A percentile compares a stretch with the other conserved stretches of the same genome.
These are phyloP conservation scores for Dacryopinax spathularia DNA, from an alignment of 768 basidiomycete genomes.

Conservation along the genomic window DNA sequence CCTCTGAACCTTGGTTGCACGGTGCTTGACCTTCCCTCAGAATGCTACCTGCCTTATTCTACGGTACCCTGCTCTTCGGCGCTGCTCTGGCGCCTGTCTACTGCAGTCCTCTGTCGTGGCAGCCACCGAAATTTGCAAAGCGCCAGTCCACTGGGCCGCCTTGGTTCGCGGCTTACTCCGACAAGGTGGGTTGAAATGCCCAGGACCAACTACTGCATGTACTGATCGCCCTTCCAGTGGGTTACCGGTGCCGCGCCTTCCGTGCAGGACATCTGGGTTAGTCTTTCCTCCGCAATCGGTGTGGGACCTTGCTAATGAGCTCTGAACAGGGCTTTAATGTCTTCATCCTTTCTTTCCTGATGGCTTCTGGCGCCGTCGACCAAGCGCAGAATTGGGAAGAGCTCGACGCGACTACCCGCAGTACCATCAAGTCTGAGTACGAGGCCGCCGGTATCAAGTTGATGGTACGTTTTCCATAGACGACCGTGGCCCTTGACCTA, in stretches of 20 bases:
- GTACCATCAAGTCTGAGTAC: conserved; percentile 39
- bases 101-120: not conserved
- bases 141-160: not conserved
- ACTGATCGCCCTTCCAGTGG: not conserved
- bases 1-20: not conserved
- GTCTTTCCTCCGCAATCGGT: not conserved
- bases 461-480: conserved; percentile 51
- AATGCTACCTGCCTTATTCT: not conserved
- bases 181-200: not conserved
- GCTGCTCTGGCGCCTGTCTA: not conserved
- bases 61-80: not conserved
- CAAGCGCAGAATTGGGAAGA: conserved; percentile 39
- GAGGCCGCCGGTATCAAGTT: conserved; percentile 44
- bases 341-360: conserved; percentile 11
- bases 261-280: not conserved
- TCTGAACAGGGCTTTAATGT: conserved; percentile 9
- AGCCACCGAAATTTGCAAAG: not conserved
- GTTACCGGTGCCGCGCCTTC: not conserved
- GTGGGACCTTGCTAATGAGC: not conserved
- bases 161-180: not conserved
- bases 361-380: conserved; percentile 6
- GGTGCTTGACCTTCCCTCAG: not conserved
- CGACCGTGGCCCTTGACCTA: no score
- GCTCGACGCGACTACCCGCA: conserved; percentile 33
- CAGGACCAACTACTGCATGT: not conserved